Conservation (phyloP, 306 rosid genomes). For the Urtica urens region DNA sequence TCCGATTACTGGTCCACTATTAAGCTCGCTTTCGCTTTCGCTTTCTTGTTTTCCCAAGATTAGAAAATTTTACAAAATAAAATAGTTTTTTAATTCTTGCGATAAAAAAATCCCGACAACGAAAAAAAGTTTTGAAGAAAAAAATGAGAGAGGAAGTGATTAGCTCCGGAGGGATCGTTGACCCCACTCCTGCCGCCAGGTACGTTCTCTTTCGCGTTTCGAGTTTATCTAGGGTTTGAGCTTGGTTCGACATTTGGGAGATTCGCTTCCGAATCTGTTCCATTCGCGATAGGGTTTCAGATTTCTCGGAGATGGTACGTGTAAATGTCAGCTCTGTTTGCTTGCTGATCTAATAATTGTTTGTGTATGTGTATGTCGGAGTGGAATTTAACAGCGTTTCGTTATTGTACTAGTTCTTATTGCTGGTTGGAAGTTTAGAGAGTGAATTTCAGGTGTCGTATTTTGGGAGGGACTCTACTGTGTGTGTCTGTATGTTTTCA, state of each 20-base stretch:
- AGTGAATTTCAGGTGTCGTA: too few species aligned
- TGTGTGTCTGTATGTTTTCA: too few species aligned
- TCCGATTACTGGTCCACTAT: background rate
- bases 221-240: conserved; percentile 21
- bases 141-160: conserved; percentile 91
- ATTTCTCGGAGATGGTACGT: conserved; percentile 8
- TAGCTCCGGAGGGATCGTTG: conserved; percentile 80
- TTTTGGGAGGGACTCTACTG: too few species aligned
- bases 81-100: background rate
- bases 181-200: conserved; percentile 95
- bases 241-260: conserved; percentile 12
- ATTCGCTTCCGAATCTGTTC: background rate
- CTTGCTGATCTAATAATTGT: background rate
- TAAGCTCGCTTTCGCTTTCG: background rate
- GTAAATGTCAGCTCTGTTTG: conserved; percentile 4
- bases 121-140: background rate
- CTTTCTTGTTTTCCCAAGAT: background rate
- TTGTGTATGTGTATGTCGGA: background rate
- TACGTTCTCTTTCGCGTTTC: conserved; percentile 13
- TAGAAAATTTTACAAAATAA: background rate
- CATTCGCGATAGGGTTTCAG: conserved; percentile 3
- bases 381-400: background rate
- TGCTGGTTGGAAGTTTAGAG: background rate
- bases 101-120: background rate
- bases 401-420: background rate